These are phyloP conservation scores for Yamadazyma nakazawae DNA, from an alignment of 805 yeast species.

Conservation along the genomic window DNA sequence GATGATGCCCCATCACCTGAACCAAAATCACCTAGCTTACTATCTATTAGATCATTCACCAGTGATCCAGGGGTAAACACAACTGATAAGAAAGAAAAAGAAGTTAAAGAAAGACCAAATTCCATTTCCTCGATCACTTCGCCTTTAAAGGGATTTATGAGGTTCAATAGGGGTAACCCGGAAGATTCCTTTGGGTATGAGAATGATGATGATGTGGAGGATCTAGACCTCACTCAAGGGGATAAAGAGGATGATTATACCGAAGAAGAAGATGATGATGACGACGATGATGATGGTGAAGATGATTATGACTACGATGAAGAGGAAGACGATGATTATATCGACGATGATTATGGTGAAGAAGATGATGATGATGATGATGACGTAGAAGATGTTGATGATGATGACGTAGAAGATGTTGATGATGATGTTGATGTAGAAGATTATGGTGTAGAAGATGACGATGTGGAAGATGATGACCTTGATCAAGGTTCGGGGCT, in stretches of 20 bases:
- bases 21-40: conserved; percentile 19
- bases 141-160: conserved; percentile 41
- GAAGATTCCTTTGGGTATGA: conserved; percentile 23
- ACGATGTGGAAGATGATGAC: neutral
- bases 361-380: conserved; percentile 1
- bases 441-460: neutral
- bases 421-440: neutral
- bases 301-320: conserved; percentile 9
- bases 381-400: neutral
- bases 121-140: conserved; percentile 37
- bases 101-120: conserved; percentile 28
- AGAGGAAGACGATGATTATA: conserved; percentile 1
- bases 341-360: conserved; percentile 13
- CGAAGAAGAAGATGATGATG: conserved; percentile 16
- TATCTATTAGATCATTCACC: conserved; percentile 14
- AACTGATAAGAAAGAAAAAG: conserved; percentile 11
- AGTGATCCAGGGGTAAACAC: conserved; percentile 9
- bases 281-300: conserved; percentile 7
- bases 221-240: conserved; percentile 9
- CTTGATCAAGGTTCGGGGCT: conserved; percentile 7
- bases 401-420: conserved; percentile 6
- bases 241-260: conserved; percentile 11
- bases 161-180: conserved; percentile 28
- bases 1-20: conserved; percentile 20
- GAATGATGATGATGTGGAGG: conserved; percentile 21